Conservation (phyloP, 2,329 filamentous ascomycete species). For the Epichloe brachyelytri region DNA sequence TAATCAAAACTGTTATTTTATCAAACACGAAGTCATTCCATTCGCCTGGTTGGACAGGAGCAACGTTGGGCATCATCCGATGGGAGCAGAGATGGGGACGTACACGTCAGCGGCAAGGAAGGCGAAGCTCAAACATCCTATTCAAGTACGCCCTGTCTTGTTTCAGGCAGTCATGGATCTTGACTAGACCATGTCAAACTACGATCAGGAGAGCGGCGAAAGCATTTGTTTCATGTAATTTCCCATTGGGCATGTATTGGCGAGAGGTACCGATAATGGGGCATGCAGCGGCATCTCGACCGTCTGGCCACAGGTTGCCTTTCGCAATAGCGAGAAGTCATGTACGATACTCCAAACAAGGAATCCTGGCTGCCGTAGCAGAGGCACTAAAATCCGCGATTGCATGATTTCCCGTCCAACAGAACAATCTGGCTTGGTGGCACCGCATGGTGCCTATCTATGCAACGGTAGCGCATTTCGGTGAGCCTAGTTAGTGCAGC, state of each 20-base stretch:
- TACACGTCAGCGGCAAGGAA: constrained; percentile 3
- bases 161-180: neutral
- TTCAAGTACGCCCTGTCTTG: neutral
- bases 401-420: constrained; percentile 2
- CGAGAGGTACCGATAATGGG: neutral
- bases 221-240: neutral
- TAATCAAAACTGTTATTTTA: neutral
- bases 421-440: constrained; percentile 3
- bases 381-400: neutral
- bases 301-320: neutral
- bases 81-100: neutral
- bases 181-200: neutral
- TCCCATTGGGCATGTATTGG: constrained; percentile 2
- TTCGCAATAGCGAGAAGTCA: neutral
- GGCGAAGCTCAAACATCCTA: neutral
- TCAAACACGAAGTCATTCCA: neutral
- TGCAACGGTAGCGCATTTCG: neutral
- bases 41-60: neutral
- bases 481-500: neutral
- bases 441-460: constrained; percentile 1
- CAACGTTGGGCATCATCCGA: neutral
- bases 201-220: neutral
- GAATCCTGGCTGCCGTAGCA: neutral
- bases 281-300: neutral
- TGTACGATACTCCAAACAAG: neutral